Conservation (phyloP, 306 rosid genomes). For the Hippophae gyantsensis region DNA sequence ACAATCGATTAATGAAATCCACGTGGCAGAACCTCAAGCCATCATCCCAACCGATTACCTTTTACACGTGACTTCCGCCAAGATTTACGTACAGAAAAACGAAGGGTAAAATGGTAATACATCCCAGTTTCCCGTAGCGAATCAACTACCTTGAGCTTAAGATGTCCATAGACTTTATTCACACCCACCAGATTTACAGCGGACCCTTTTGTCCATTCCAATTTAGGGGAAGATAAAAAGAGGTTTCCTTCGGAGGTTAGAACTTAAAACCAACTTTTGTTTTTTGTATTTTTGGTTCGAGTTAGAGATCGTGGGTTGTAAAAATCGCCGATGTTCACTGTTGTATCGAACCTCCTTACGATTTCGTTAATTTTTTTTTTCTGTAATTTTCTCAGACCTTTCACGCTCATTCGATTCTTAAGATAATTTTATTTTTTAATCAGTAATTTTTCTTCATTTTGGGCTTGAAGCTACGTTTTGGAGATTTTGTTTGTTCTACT, state of each 20-base stretch:
- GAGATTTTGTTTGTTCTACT: neutral
- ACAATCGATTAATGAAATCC: conserved; percentile 3
- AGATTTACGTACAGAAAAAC: conserved; percentile 5
- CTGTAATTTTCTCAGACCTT: neutral
- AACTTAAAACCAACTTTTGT: neutral
- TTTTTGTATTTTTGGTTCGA: conserved; percentile 3
- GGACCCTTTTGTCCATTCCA: conserved; percentile 24
- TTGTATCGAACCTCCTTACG: conserved; percentile 22
- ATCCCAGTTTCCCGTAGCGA: accelerated
- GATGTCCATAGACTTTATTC: conserved; percentile 33
- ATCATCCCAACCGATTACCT: neutral
- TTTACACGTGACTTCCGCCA: conserved; percentile 24
- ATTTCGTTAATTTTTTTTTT: conserved; percentile 7
- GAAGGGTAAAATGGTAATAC: conserved; percentile 20
- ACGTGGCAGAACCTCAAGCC: conserved; percentile 14
- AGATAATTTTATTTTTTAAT: conserved; percentile 18
- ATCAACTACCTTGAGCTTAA: neutral
- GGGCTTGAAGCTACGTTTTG: conserved; percentile 19
- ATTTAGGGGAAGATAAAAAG: conserved; percentile 16
- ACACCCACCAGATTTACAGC: conserved; percentile 23
- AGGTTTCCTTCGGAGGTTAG: too few species aligned
- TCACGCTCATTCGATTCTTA: conserved; percentile 16
- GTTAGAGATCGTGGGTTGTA: conserved; percentile 32
- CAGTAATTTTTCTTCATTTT: conserved; percentile 15
- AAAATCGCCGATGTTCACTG: conserved; percentile 27